Evolutionary conservation across 2,329 filamentous ascomycete genomes (phyloP).

Genomic region (Penicillium sp.): DNA sequence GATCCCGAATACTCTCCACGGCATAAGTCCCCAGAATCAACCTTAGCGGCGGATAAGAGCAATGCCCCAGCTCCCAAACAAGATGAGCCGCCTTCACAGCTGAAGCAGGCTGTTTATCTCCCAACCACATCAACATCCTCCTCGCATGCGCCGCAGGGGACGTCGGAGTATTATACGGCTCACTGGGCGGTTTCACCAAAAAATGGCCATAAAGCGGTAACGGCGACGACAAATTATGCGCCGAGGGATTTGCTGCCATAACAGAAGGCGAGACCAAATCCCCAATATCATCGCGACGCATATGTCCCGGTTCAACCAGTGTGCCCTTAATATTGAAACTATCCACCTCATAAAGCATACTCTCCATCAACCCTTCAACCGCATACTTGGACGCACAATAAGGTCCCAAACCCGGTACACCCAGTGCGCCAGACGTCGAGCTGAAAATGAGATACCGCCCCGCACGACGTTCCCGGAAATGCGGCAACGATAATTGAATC

Average conservation of each 20-base stretch:
- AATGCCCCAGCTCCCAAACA: conserved; percentile 93
- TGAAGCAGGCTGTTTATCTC: conserved; percentile 88
- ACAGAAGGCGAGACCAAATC: conserved; percentile 41
- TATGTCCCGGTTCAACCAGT: conserved; percentile 87
- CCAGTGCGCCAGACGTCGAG: conserved; percentile 88
- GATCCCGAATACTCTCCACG: conserved; percentile 92
- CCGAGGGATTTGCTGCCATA: conserved; percentile 31
- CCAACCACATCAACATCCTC: conserved; percentile 92
- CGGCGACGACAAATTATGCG: conserved; percentile 51
- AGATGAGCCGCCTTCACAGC: conserved; percentile 91
- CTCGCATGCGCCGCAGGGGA: conserved; percentile 87
- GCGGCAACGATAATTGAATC: conserved; percentile 83
- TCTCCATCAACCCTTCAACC: conserved; percentile 92
- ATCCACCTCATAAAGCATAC: conserved; percentile 95
- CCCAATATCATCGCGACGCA: conserved; percentile 75
- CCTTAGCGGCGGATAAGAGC: conserved; percentile 86
- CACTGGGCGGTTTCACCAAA: conserved; percentile 81
- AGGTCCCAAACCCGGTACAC: conserved; percentile 88
- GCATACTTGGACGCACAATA: conserved; percentile 98
- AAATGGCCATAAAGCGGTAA: conserved; percentile 91
- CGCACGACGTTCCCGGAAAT: conserved; percentile 76
- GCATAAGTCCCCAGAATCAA: conserved; percentile 91
- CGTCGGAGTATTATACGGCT: conserved; percentile 77
- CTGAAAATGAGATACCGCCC: conserved; percentile 95
- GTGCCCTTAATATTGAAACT: conserved; percentile 91